Evolutionary conservation across 2,329 filamentous ascomycete species (phyloP).

Genomic region (Nemania serpens): DNA sequence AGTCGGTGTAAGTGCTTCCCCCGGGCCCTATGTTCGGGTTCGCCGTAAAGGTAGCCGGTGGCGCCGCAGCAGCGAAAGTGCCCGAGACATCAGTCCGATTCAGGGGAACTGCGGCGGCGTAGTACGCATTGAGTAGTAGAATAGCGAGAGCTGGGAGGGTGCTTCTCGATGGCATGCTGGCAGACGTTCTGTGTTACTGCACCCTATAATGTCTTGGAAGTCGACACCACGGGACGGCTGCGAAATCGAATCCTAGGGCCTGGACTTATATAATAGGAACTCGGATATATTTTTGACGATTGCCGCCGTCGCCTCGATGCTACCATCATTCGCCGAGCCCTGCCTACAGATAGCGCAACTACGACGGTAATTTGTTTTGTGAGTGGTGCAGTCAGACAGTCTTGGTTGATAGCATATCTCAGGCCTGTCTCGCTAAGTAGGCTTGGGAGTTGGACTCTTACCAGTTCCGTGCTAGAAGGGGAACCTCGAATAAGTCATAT

Average conservation of each 20-base stretch:
- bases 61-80: constrained; percentile 20
- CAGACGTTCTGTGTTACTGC: neutral
- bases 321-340: neutral
- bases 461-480: neutral
- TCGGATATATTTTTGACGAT: neutral
- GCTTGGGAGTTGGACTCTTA: neutral
- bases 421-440: neutral
- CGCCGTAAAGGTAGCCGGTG: constrained; percentile 38
- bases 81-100: neutral
- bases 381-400: neutral
- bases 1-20: constrained; percentile 42
- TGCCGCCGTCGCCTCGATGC: neutral
- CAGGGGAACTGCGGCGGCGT: constrained; percentile 2
- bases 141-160: constrained; percentile 3
- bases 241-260: neutral
- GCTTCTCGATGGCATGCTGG: constrained; percentile 15
- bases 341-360: neutral
- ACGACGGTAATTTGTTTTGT: neutral
- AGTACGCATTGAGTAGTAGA: neutral
- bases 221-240: neutral
- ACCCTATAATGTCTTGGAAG: neutral
- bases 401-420: neutral
- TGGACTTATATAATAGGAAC: neutral
- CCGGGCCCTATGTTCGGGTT: constrained; percentile 40
- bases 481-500: neutral